These are phyloP conservation scores for Herpetomonas samuelpessoai DNA, from an alignment of 208 protist genomes.

Conservation along the genomic window DNA sequence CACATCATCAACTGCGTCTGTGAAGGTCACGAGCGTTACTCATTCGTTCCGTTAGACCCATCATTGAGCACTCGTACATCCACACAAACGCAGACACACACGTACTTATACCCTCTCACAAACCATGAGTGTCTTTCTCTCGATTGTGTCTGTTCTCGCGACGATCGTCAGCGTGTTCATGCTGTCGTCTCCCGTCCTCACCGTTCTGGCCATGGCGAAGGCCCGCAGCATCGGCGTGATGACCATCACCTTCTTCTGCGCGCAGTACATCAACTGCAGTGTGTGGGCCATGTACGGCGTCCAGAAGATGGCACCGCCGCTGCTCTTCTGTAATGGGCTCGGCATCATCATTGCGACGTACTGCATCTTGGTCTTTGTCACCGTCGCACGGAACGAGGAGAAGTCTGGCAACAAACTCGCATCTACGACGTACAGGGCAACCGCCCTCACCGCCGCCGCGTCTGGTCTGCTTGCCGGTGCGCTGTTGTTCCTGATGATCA, in stretches of 20 bases:
- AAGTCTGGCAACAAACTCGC: conserved; percentile 24
- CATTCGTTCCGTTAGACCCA: no score
- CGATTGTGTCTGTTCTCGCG: conserved; percentile 31
- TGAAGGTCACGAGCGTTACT: no score
- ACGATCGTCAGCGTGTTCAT: conserved; percentile 51
- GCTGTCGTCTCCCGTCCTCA: conserved; percentile 49
- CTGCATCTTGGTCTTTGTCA: conserved; percentile 54
- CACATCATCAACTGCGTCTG: no score
- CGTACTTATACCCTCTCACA: no score
- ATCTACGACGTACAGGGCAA: conserved; percentile 38
- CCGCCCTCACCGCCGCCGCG: conserved; percentile 10
- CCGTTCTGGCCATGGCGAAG: conserved; percentile 37
- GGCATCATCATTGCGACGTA: conserved; percentile 46
- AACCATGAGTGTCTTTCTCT: conserved; percentile 30
- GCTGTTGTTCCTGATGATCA: conserved; percentile 35
- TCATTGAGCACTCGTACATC: no score
- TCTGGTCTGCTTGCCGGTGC: conserved; percentile 12
- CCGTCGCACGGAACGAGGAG: conserved; percentile 48
- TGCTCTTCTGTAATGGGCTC: conserved; percentile 51
- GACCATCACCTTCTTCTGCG: conserved; percentile 65
- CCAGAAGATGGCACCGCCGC: conserved; percentile 17
- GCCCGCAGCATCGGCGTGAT: conserved; percentile 38
- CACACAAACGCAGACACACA: no score
- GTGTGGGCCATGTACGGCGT: conserved; percentile 69
- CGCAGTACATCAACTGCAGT: conserved; percentile 57